phyloP scores from a whole-genome alignment of 441 rosid species.

The Gossypium lobatum region DNA sequence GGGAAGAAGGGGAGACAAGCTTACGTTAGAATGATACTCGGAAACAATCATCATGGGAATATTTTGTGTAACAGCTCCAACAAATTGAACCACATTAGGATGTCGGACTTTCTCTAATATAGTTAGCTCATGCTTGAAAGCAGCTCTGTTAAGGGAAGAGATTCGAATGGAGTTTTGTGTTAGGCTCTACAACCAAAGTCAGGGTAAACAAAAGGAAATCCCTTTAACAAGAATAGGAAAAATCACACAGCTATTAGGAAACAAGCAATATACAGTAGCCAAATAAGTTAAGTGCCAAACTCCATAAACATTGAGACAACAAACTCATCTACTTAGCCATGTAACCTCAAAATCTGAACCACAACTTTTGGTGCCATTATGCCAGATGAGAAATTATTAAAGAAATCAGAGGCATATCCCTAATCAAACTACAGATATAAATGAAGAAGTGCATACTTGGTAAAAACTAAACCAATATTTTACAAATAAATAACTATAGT shows the following conservation, averaged over 20 bases:
- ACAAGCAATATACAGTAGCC: neutral
- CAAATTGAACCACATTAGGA: constrained; percentile 96
- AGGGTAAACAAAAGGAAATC: too few species aligned
- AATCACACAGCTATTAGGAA: neutral
- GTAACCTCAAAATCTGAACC: neutral
- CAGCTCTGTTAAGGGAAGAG: constrained; percentile 46
- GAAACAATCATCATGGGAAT: constrained; percentile 92
- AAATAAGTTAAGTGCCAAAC: neutral
- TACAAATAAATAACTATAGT: too few species aligned
- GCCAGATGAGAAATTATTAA: neutral
- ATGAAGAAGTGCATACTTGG: too few species aligned
- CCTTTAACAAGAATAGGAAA: neutral
- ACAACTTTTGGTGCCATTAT: neutral
- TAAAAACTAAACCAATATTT: too few species aligned
- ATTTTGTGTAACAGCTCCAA: constrained; percentile 98
- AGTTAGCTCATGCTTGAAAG: constrained; percentile 84
- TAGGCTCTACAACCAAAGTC: neutral
- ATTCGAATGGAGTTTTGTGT: neutral
- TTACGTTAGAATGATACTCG: constrained; percentile 85
- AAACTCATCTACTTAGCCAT: neutral
- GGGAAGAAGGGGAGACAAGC: constrained; percentile 17
- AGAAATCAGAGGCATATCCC: too few species aligned
- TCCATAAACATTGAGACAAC: neutral
- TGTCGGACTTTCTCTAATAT: constrained; percentile 82
- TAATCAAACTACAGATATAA: too few species aligned